Conservation (phyloP, 108 stramenopile species). For the Nitzschia putrida region DNA sequence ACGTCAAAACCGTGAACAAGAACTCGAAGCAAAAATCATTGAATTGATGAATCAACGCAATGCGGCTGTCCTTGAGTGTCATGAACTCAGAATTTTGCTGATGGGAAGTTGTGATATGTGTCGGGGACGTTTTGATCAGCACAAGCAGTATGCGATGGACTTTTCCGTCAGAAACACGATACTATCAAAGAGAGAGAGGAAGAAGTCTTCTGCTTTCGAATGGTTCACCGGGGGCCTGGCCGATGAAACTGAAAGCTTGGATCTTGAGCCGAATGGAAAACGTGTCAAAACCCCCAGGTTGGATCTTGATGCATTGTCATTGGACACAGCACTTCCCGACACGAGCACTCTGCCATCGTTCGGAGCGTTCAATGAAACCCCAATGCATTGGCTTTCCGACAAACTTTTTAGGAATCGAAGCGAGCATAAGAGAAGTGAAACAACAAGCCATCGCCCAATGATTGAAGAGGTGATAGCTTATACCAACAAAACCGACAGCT, state of each 20-base stretch:
- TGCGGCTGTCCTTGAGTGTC: slow-evolving; percentile 20
- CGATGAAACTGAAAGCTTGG: slow-evolving; percentile 10
- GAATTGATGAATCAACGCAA: slow-evolving; percentile 15
- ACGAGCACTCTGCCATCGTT: not conserved
- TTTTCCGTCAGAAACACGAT: slow-evolving; percentile 7
- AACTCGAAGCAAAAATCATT: slow-evolving; percentile 6
- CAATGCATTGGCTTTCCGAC: slow-evolving; percentile 8
- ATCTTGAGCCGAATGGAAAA: not conserved
- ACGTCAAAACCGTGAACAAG: slow-evolving; percentile 6
- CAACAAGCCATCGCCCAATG: not conserved
- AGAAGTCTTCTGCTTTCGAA: slow-evolving; percentile 16
- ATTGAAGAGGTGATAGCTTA: not conserved
- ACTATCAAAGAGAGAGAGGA: not conserved
- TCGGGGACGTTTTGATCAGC: slow-evolving; percentile 9
- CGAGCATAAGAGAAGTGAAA: not conserved
- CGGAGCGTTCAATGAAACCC: not conserved
- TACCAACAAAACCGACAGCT: not conserved
- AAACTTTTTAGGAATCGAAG: not conserved
- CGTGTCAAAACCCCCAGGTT: not conserved
- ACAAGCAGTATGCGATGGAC: slow-evolving; percentile 13
- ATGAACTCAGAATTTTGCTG: slow-evolving; percentile 10
- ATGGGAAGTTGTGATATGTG: slow-evolving; percentile 8
- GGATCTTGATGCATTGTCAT: slow-evolving; percentile 1
- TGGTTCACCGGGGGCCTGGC: slow-evolving; percentile 22
- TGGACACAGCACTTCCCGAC: slow-evolving; percentile 3